Evolutionary conservation across 208 protist genomes (phyloP), one percentile per base, ranked within the genome.

Genomic region (Spironucleus salmonicida): DNA sequence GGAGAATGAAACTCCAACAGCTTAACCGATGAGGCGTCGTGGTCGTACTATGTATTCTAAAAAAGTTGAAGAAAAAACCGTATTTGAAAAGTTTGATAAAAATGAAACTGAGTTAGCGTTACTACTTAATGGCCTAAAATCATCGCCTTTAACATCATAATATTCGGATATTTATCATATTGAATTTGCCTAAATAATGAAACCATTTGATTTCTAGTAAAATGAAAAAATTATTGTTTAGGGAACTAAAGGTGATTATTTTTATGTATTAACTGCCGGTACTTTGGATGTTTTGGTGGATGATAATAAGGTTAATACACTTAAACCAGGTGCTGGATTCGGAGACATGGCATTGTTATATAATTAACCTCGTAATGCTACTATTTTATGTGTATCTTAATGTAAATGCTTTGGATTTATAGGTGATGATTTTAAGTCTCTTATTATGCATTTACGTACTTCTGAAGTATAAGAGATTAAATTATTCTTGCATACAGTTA

Each of bases 321-420:
- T 67, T 40, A 15, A 23, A 15, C 34, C 61, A 30, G 61, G 61
- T 15, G 34, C 35, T 15, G 61, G 61, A 15, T 15, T 67, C 29
- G 61, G 61, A 67, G 61, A 67, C 61, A 15, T 67, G 19, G 61
- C 61, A 34, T 30, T 67, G 29, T 30, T 67, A 15, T 67, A 67
- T 67, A 30, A 30, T 38, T 15, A 15, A 67, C 61, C 61, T 38
- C 15, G 61, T 15, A 30, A 15, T n/a, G 61, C 61, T 13, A 67
- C 61, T 30, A 30, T 67, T 30, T 39, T 67, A 15, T 39, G 26
- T 15, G 30, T 19, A 23, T 15, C 35, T 15, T 15, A 67, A 67
- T 67, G 26, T 30, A 38, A 15, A 38, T 67, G 19, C 61, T 67
- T 15, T 15, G 29, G 23, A 15, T 39, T 67, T 30, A 13, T 39